Evolutionary conservation across 2,329 filamentous ascomycete species (phyloP), one percentile per base, ranked within the genome.

Genomic region (Ophiobolus disseminans): DNA sequence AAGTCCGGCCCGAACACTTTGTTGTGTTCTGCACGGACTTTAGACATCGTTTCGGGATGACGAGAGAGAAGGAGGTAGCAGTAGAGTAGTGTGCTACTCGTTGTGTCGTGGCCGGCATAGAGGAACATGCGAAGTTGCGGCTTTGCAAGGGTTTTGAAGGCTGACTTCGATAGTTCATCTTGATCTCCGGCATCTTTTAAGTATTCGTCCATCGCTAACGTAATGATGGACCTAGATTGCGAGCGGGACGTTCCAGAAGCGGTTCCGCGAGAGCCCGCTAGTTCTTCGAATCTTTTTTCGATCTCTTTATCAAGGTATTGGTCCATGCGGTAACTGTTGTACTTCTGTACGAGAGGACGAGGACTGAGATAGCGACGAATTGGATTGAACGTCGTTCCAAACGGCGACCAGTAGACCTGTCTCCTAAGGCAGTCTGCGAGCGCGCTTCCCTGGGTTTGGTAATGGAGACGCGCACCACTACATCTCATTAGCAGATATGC

Each of bases 81-180:
- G 22, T 68, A 73, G 25, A 48, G 58, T 6, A 72, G 55, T 8
- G 67, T 64, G 16, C 53, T 65, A 22, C 54, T 55, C 3, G 62
- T 65, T 3, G 68, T 62, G 31, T 70, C 67, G 26, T 72, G 65
- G 2, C 68, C 69, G 13, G 65, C 65, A 37, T 69, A 66, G 7
- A 72, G 44, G 45, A 71, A 70, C 0, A 63, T 40, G 11, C 62
- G 63, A 48, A 70, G 60, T 40, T 71, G 66, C 22, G 46, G 52
- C 26, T 48, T 42, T 16, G 57, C 63, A 30, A 50, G 57, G 37
- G 44, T 48, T 10, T 57, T 48, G 46, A 67, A 63, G n/a, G n/a
- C n/a, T n/a, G n/a, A n/a, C n/a, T n/a, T n/a, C n/a, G n/a, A n/a
- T n/a, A n/a, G n/a, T n/a, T n/a, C n/a, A n/a, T n/a, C n/a, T n/a